A percentile compares a stretch with the other conserved stretches of the same genome.
Evolutionary conservation across 1,139 yeast genomes (phyloP).

Genomic region (Hyphopichia khmerensis): DNA sequence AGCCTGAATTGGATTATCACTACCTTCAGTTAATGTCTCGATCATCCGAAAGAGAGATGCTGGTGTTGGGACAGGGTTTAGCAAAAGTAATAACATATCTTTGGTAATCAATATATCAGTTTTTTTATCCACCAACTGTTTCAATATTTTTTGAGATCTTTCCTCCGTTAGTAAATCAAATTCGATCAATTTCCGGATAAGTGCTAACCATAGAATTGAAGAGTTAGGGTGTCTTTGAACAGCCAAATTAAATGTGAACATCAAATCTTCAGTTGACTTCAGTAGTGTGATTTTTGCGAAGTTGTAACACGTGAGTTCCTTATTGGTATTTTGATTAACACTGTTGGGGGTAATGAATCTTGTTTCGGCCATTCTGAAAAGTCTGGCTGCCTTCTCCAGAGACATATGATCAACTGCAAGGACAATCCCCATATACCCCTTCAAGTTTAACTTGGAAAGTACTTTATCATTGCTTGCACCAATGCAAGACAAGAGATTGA

Average conservation of each 20-base stretch:
- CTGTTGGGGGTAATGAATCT: constrained; percentile 16
- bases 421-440: constrained; percentile 41
- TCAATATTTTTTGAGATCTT: constrained; percentile 27
- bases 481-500: constrained; percentile 15
- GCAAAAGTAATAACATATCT: constrained; percentile 26
- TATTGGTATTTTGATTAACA: constrained; percentile 7
- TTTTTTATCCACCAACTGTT: constrained; percentile 22
- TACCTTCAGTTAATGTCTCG: constrained; percentile 6
- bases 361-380: constrained; percentile 29
- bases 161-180: constrained; percentile 32
- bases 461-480: constrained; percentile 10
- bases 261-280: constrained; percentile 31
- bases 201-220: constrained; percentile 35
- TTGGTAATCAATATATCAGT: constrained; percentile 27
- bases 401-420: constrained; percentile 29
- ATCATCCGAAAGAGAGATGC: constrained; percentile 20
- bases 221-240: constrained; percentile 22
- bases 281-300: constrained; percentile 27
- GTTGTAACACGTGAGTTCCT: constrained; percentile 22
- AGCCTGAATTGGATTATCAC: not conserved
- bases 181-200: constrained; percentile 31
- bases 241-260: constrained; percentile 30
- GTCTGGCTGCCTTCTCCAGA: constrained; percentile 21
- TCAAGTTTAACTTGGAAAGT: constrained; percentile 20
- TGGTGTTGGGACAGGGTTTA: constrained; percentile 25